Conservation (phyloP, 2,329 filamentous ascomycete genomes). For the Talaromyces amestolkiae region DNA sequence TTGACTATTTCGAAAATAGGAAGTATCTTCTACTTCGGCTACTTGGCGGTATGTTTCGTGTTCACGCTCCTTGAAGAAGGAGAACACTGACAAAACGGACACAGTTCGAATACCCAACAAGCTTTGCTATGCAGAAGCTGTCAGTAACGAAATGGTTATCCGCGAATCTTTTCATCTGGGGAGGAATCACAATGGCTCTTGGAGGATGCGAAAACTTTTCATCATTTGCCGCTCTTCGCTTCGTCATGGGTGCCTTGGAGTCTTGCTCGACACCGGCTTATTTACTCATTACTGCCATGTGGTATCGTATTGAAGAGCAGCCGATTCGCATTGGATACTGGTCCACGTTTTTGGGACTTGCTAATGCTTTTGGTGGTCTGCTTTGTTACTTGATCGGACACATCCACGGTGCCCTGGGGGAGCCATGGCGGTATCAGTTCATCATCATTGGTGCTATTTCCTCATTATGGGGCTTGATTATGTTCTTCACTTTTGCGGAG, state of each 20-base stretch:
- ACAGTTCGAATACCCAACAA: not conserved
- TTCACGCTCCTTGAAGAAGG: not conserved
- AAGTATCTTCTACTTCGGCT: not conserved
- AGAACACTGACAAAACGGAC: not conserved
- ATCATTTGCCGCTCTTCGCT: conserved; percentile 50
- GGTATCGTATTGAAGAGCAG: conserved; percentile 54
- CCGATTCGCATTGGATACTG: conserved; percentile 52
- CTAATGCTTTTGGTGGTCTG: conserved; percentile 1
- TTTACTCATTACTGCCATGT: conserved; percentile 53
- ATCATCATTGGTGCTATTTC: not conserved
- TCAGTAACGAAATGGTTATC: conserved; percentile 52
- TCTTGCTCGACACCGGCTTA: conserved; percentile 30
- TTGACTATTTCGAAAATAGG: not conserved
- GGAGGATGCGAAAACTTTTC: conserved; percentile 49
- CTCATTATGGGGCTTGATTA: not conserved
- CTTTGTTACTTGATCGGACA: conserved; percentile 1
- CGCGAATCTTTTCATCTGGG: conserved; percentile 52
- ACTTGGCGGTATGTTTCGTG: not conserved
- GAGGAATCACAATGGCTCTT: conserved; percentile 51
- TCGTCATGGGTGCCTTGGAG: conserved; percentile 61
- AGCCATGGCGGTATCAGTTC: not conserved
- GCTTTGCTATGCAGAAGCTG: not conserved
- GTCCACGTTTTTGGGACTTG: conserved; percentile 29
- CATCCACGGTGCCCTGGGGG: not conserved
- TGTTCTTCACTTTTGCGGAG: not conserved